Conservation (phyloP, 306 rosid genomes). For the Cajanus cajan region DNA sequence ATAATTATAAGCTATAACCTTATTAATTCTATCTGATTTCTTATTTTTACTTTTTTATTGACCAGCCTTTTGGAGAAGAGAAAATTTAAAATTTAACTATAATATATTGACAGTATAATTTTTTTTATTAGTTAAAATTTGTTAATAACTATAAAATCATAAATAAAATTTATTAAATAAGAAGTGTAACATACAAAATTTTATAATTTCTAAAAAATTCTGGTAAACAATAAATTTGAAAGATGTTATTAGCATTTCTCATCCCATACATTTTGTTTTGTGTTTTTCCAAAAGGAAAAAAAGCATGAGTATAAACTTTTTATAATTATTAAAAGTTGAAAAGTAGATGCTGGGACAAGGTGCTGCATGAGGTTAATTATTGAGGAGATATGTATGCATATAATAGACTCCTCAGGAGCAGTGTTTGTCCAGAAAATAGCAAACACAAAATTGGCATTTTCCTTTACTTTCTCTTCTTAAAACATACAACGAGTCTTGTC, state of each 20-base stretch:
- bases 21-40: no score
- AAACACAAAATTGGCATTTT: conserved; percentile 3
- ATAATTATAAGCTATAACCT: no score
- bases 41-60: no score
- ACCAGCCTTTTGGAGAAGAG: no score
- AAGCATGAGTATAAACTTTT: neutral
- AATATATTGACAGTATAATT: no score
- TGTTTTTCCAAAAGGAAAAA: neutral
- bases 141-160: no score
- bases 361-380: neutral
- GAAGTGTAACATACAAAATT: no score
- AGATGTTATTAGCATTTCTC: neutral
- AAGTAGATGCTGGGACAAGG: neutral
- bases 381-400: neutral
- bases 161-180: no score
- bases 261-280: neutral
- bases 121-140: no score
- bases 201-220: no score
- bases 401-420: neutral
- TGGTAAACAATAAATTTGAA: no score
- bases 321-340: neutral
- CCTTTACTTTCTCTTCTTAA: neutral
- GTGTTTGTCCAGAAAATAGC: neutral
- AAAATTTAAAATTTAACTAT: no score
- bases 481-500: neutral